Percentiles rank a stretch among this genome's conserved stretches.
phyloP scores from a whole-genome alignment of 495 filamentous ascomycete genomes.

The Platismatia glauca region DNA sequence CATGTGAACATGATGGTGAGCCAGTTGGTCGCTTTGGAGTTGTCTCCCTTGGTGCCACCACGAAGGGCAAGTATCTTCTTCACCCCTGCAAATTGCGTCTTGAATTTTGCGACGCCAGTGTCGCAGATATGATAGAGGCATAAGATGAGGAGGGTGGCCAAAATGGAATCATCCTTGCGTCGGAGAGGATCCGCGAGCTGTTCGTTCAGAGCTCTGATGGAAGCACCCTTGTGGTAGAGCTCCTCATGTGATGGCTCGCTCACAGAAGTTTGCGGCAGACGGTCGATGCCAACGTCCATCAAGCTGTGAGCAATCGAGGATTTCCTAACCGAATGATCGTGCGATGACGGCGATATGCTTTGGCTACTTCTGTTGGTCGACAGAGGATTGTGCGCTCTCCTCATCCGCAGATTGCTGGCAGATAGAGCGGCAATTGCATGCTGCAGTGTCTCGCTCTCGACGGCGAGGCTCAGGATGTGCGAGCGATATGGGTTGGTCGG shows the following conservation, averaged over 20 bases:
- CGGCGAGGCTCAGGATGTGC: conserved; percentile 71
- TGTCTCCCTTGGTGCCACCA: conserved; percentile 46
- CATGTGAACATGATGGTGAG: conserved; percentile 95
- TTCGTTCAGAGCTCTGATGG: conserved; percentile 73
- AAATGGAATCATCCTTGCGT: conserved; percentile 74
- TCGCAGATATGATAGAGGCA: conserved; percentile 93
- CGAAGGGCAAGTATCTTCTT: conserved; percentile 84
- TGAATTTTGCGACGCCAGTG: conserved; percentile 82
- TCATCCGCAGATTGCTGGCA: conserved; percentile 65
- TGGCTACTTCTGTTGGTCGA: conserved; percentile 35
- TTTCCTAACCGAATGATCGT: conserved; percentile 31
- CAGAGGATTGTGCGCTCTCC: conserved; percentile 35
- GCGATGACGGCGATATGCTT: conserved; percentile 18
- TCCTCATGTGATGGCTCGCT: conserved; percentile 52
- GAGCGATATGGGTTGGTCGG: conserved; percentile 77
- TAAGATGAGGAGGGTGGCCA: conserved; percentile 79
- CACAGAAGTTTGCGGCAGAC: conserved; percentile 17
- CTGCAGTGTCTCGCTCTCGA: conserved; percentile 70
- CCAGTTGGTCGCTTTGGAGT: conserved; percentile 69
- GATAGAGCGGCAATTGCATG: conserved; percentile 88
- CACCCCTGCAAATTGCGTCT: conserved; percentile 88
- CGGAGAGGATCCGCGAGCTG: conserved; percentile 66
- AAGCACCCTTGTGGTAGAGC: conserved; percentile 67
- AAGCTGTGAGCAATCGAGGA: conserved; percentile 41
- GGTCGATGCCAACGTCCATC: conserved; percentile 20